Evolutionary conservation across 75 land plant species (phyloP).

Genomic region (Selaginella moellendorffii): DNA sequence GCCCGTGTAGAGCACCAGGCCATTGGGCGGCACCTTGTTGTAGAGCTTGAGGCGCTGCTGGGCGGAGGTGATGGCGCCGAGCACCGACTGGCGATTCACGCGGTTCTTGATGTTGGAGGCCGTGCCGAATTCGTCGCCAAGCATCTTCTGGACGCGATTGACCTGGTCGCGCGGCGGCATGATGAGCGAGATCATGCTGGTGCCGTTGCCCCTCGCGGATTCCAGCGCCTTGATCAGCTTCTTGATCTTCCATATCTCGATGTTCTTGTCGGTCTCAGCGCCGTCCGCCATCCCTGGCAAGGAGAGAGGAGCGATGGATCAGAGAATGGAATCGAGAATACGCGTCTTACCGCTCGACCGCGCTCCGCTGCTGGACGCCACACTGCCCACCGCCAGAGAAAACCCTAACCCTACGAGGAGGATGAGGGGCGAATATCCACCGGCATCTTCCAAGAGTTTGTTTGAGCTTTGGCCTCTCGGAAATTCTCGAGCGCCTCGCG

Average conservation of each 20-base stretch:
- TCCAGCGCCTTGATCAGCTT: conserved; percentile 64
- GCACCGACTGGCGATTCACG: conserved; percentile 61
- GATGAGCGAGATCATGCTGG: conserved; percentile 76
- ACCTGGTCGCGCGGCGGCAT: conserved; percentile 77
- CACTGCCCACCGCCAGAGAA: too few species aligned
- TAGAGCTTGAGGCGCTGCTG: conserved; percentile 28
- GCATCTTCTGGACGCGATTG: conserved; percentile 55
- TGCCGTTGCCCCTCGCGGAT: conserved; percentile 66
- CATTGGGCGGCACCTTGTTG: conserved; percentile 46
- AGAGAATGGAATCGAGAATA: too few species aligned
- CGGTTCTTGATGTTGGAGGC: conserved; percentile 63
- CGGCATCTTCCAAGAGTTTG: too few species aligned
- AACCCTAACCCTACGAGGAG: too few species aligned
- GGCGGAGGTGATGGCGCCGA: conserved; percentile 58
- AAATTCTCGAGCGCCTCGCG: too few species aligned
- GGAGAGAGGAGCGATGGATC: too few species aligned
- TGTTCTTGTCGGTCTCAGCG: conserved; percentile 36
- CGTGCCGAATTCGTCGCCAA: conserved; percentile 69
- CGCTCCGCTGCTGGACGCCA: too few species aligned
- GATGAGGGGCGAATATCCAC: too few species aligned
- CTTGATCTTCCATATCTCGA: conserved; percentile 45
- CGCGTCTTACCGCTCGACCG: too few species aligned
- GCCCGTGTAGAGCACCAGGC: conserved; percentile 58
- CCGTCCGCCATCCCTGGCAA: conserved; percentile 23
- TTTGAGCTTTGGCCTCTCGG: too few species aligned